A percentile compares a stretch with the other conserved stretches of the same genome.
phyloP scores from a whole-genome alignment of 2,329 filamentous ascomycete genomes.

The Parastagonospora avenae region DNA sequence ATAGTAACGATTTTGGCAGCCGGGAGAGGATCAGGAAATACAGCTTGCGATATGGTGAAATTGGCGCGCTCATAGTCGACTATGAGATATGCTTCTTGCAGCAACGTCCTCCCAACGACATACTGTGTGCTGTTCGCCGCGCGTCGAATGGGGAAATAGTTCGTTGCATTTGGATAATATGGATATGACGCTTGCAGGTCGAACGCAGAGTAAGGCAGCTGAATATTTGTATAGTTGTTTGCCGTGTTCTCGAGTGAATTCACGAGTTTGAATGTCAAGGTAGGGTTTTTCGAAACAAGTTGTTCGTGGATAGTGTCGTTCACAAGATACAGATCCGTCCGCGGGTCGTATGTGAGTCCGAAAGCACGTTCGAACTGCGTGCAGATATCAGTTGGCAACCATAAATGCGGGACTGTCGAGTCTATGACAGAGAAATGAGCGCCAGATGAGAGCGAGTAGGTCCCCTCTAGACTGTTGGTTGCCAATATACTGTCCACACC shows the following conservation, averaged over 20 bases:
- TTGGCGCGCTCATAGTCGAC: slow-evolving; percentile 54
- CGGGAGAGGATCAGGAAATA: slow-evolving; percentile 37
- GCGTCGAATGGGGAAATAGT: slow-evolving; percentile 70
- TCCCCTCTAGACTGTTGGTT: slow-evolving; percentile 39
- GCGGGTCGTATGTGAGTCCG: slow-evolving; percentile 45
- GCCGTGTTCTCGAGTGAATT: slow-evolving; percentile 38
- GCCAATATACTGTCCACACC: slow-evolving; percentile 41
- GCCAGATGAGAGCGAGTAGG: slow-evolving; percentile 38
- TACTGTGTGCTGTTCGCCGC: slow-evolving; percentile 60
- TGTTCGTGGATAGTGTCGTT: slow-evolving; percentile 45
- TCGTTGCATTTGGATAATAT: slow-evolving; percentile 65
- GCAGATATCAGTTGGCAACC: slow-evolving; percentile 49
- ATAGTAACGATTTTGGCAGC: slow-evolving; percentile 37
- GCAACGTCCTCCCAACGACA: slow-evolving; percentile 68
- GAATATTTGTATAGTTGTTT: slow-evolving; percentile 48
- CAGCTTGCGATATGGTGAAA: slow-evolving; percentile 53
- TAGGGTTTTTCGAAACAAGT: slow-evolving; percentile 38
- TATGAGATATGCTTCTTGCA: slow-evolving; percentile 67
- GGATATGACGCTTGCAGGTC: slow-evolving; percentile 56
- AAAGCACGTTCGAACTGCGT: slow-evolving; percentile 48
- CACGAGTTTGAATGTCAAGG: slow-evolving; percentile 45
- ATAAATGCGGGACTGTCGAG: slow-evolving; percentile 49
- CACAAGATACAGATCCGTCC: slow-evolving; percentile 46
- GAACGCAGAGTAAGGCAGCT: slow-evolving; percentile 55
- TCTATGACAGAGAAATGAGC: slow-evolving; percentile 47